Conservation (phyloP, 202 grass and related monocot genomes). For the Hordeum pubiflorum region DNA sequence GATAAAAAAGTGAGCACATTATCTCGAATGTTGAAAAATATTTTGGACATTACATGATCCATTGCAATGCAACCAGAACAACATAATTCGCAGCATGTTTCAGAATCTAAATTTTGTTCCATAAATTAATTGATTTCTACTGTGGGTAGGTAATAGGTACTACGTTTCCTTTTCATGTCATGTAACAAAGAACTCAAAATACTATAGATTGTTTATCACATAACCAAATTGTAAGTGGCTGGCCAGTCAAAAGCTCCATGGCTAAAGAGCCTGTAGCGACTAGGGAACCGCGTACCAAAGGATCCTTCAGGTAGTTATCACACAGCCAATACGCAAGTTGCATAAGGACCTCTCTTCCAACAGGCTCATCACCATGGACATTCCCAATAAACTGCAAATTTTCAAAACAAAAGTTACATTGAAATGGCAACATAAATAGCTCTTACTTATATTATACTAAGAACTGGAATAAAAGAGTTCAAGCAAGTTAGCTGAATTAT, state of each 20-base stretch:
- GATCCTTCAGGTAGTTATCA: slow-evolving; percentile 75
- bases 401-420: slow-evolving; percentile 13
- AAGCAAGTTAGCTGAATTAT: not conserved
- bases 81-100: not conserved
- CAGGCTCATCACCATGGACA: slow-evolving; percentile 91
- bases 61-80: not conserved
- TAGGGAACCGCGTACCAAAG: slow-evolving; percentile 42
- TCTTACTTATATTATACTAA: not conserved
- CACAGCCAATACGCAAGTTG: slow-evolving; percentile 87
- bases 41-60: not conserved
- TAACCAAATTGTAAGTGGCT: not conserved
- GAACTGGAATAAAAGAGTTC: not conserved
- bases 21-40: slow-evolving; percentile 2
- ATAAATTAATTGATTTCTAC: not conserved
- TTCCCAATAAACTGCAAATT: slow-evolving; percentile 80
- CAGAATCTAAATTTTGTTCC: not conserved
- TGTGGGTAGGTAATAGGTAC: not conserved
- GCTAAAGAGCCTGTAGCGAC: not conserved
- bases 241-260: not conserved
- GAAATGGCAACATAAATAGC: not conserved
- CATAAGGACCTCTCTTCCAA: slow-evolving; percentile 91
- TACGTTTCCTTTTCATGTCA: not conserved
- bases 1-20: not conserved
- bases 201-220: not conserved
- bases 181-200: not conserved